phyloP scores from a whole-genome alignment of 2,329 filamentous ascomycete species.

The Volutella citrinella region DNA sequence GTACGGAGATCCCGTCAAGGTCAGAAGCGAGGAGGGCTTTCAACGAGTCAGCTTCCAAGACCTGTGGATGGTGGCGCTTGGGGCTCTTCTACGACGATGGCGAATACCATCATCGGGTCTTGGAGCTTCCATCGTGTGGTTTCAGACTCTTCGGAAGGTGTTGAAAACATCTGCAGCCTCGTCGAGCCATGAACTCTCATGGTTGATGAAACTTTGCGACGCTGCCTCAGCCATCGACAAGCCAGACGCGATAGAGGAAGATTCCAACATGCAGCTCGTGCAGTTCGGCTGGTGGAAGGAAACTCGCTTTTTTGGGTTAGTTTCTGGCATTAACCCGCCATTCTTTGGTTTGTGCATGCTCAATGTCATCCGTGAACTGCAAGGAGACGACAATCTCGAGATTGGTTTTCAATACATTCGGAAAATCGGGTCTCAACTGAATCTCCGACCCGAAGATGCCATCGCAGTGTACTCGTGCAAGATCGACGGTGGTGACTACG shows the following conservation, averaged over 20 bases:
- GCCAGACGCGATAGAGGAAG: not conserved
- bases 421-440: not conserved
- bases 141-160: slow-evolving; percentile 1
- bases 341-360: slow-evolving; percentile 6
- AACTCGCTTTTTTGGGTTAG: slow-evolving; percentile 3
- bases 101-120: slow-evolving; percentile 4
- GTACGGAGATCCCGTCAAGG: slow-evolving; percentile 8
- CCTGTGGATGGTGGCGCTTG: slow-evolving; percentile 7
- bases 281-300: slow-evolving; percentile 3
- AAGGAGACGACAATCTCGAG: slow-evolving; percentile 1
- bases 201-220: slow-evolving; percentile 2
- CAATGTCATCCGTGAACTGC: not conserved
- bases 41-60: slow-evolving; percentile 5
- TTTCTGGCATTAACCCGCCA: slow-evolving; percentile 1
- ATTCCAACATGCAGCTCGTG: slow-evolving; percentile 3
- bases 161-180: slow-evolving; percentile 1
- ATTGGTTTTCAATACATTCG: slow-evolving; percentile 3
- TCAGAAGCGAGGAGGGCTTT: slow-evolving; percentile 5
- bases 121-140: slow-evolving; percentile 2
- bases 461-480: slow-evolving; percentile 1
- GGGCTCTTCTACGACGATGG: slow-evolving; percentile 7
- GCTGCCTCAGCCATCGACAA: slow-evolving; percentile 1
- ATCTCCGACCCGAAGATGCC: slow-evolving; percentile 1
- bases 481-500: not conserved
- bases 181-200: slow-evolving; percentile 3